Conservation (phyloP, 1,284 basidiomycete species). For the Ceratobasidium sp. region DNA sequence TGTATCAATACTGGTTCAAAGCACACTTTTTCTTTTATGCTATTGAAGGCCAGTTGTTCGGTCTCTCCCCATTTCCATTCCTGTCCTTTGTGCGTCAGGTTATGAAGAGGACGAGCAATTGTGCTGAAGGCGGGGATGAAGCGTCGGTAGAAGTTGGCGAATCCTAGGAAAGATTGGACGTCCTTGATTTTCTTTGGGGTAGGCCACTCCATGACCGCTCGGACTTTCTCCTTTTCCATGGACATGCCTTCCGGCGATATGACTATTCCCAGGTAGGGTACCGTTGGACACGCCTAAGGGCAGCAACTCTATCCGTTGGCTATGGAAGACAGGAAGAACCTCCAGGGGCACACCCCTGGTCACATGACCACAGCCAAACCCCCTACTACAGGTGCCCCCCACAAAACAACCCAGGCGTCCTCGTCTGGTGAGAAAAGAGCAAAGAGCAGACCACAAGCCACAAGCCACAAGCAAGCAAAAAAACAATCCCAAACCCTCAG, state of each 20-base stretch:
- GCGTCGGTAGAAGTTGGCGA: constrained; percentile 53
- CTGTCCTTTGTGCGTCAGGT: constrained; percentile 46
- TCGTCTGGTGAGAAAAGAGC: too few relatives aligned
- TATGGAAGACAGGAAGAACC: too few relatives aligned
- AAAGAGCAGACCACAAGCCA: too few relatives aligned
- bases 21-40: constrained; percentile 46
- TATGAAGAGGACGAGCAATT: constrained; percentile 49
- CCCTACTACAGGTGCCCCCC: too few relatives aligned
- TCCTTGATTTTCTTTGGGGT: constrained; percentile 48
- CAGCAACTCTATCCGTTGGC: too few relatives aligned
- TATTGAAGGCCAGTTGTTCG: constrained; percentile 4
- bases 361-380: too few relatives aligned
- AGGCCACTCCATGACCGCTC: constrained; percentile 51
- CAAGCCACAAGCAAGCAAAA: too few relatives aligned
- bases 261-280: constrained; percentile 39
- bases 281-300: not conserved
- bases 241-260: constrained; percentile 7
- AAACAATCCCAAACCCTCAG: too few relatives aligned
- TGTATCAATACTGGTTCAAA: constrained; percentile 21
- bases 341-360: too few relatives aligned
- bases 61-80: constrained; percentile 1
- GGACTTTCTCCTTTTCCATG: constrained; percentile 52
- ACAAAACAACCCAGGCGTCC: too few relatives aligned
- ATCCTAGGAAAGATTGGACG: constrained; percentile 52
- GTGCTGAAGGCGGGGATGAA: constrained; percentile 52